Evolutionary conservation across 805 yeast genomes (phyloP), one percentile per base, ranked within the genome.

Genomic region (Wickerhamomyces sydowiorum): DNA sequence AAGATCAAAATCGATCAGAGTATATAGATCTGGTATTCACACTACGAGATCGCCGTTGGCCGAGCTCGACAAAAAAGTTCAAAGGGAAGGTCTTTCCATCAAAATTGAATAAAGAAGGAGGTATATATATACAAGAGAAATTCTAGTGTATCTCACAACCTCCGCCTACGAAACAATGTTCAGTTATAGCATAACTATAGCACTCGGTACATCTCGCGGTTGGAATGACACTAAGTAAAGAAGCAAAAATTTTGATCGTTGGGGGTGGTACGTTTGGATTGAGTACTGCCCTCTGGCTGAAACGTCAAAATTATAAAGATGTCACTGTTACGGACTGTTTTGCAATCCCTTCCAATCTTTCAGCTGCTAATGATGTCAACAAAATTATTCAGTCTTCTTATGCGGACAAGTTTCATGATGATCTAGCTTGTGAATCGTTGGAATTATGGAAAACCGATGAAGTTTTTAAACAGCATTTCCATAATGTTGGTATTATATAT

Each of bases 221-320:
- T n/a, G n/a, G n/a, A 12, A 28, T 28, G 30, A 28, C 30, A 4
- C 30, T 28, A 3, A 18, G 15, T 28, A 3, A 14, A 6, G 22
- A 47, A 14, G 33, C 38, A 15, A 40, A 39, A n/a, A 47, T 62
- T 17, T 49, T 66, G 4, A 57, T 66, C 20, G 54, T 69, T n/a
- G 75, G 75, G 4, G 69, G 70, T 24, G 73, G 74, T 2, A 66
- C 70, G 0, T 69, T 66, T 50, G 75, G 75, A 5, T 57, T 70
- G 7, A 67, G 72, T 4, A 67, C 73, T 0, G 70, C 67, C 3
- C 46, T 69, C 3, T 61, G 64, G 32, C 52, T 70, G 8, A 47
- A 60, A 1, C 52, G 66, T 3, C 53, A 57, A 24, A 71, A 70
- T 2, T 53, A 57, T 37, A 52, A 48, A 33, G 46, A 62, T 25